Base-by-base conservation (phyloP, 2,329 filamentous ascomycete species). In the Colletotrichum gloeosporioides region DNA sequence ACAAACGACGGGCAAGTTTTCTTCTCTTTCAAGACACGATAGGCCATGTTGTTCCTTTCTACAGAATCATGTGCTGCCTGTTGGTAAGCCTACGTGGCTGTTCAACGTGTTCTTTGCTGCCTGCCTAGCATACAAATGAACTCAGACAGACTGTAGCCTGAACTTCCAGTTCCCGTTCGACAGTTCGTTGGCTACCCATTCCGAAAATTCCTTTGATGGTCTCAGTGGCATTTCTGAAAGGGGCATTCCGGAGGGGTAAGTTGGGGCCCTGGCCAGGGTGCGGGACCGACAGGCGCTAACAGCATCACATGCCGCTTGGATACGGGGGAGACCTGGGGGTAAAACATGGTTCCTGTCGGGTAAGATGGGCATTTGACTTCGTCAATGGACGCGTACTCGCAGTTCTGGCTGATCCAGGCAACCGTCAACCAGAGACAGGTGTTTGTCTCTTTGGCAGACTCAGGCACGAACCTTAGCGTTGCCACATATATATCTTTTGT, bases 271-370 rank as follows among this genome's bases (percentile, higher is more conserved):
- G 16, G 39, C n/a, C 25, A 31, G 64, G 49, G 73, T 53, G 62
- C 39, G 69, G 73, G 69, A 72, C 69, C 62, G 73, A 68, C 53
- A 36, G 36, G 13, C 53, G 53, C 55, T 72, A 75, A 62, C 12
- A 55, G 22, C 62, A 39, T 75, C 73, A 75, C 69, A 75, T 73
- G 69, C 36, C 63, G 57, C 31, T 72, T 34, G 53, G 62, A 39
- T 44, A 49, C 25, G 55, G 73, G 73, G 62, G 62, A 63, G 29
- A 44, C 62, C 73, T 73, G 69, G 69, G 22, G 25, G 29, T 31
- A 67, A 72, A 75, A 75, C 73, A 68, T 31, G 62, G 63, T 64
- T 18, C 68, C 59, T 53, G 67, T 53, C 5, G 32, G 22, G 53
- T 36, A 39, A 73, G 27, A n/a, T 69, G 55, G n/a, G 25, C 22